Evolutionary conservation across 371 early-diverging fungal genomes (phyloP).

Genomic region (Actinomortierella ambigua): DNA sequence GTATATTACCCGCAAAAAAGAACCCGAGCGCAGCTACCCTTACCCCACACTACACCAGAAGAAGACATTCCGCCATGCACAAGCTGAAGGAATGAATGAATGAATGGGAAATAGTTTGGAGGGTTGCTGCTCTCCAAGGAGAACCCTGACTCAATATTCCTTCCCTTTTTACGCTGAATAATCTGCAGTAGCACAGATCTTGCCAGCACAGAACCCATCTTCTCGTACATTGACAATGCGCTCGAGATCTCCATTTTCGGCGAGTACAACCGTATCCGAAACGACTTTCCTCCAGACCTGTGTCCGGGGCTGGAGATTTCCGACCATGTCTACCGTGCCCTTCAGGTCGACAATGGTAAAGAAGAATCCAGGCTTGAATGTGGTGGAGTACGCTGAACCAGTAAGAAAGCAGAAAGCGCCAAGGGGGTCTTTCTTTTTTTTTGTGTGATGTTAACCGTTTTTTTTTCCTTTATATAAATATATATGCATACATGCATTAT

Average conservation of each 20-base stretch:
- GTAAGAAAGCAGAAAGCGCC: not conserved
- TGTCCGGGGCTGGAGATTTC: conserved; percentile 40
- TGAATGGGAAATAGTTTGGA: too few species aligned
- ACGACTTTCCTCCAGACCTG: conserved; percentile 26
- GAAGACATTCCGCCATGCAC: conserved; percentile 2
- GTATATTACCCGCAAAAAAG: too few species aligned
- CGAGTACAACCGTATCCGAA: conserved; percentile 13
- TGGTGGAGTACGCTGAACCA: not conserved
- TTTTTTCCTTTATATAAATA: too few species aligned
- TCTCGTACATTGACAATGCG: conserved; percentile 42
- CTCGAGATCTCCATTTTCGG: conserved; percentile 45
- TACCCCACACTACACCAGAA: too few species aligned
- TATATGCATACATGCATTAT: not conserved
- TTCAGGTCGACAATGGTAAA: conserved; percentile 41
- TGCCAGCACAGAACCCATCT: conserved; percentile 18
- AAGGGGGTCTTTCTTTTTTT: not conserved
- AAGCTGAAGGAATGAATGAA: not conserved
- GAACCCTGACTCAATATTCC: too few species aligned
- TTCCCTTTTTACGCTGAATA: not conserved
- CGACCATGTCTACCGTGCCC: conserved; percentile 30
- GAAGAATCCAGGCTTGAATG: too few species aligned
- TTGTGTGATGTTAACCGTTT: not conserved
- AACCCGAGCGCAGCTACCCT: too few species aligned
- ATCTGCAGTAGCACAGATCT: conserved; percentile 12
- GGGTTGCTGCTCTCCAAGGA: too few species aligned